A percentile compares a stretch with the other conserved stretches of the same genome.
phyloP scores from a whole-genome alignment of 768 basidiomycete genomes.

The Mycena albidolilacea region DNA sequence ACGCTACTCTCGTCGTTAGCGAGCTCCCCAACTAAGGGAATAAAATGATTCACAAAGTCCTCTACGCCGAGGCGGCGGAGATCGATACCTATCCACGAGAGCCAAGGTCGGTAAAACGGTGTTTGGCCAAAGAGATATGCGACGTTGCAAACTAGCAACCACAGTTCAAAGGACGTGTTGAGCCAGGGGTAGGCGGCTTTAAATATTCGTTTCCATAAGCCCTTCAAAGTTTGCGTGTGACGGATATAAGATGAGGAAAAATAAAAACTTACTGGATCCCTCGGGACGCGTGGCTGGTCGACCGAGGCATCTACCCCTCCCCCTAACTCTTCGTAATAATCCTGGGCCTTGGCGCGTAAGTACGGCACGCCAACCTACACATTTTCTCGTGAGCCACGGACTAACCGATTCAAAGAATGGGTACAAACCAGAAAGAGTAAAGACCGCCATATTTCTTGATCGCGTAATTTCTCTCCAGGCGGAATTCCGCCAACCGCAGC shows the following conservation, averaged over 20 bases:
- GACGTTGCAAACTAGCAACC: constrained; percentile 87
- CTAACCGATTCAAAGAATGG: background rate
- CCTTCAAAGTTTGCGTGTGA: constrained; percentile 62
- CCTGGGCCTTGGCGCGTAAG: constrained; percentile 88
- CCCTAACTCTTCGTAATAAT: constrained; percentile 92
- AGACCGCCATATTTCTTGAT: constrained; percentile 80
- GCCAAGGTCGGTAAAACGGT: constrained; percentile 92
- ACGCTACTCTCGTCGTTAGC: constrained; percentile 52
- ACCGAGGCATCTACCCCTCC: constrained; percentile 79
- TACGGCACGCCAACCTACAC: constrained; percentile 90
- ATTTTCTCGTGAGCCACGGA: background rate
- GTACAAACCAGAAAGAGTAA: constrained; percentile 82
- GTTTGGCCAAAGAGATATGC: constrained; percentile 92
- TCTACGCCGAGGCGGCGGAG: constrained; percentile 84
- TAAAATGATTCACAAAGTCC: constrained; percentile 74
- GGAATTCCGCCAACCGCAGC: constrained; percentile 79
- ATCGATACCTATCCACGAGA: constrained; percentile 87
- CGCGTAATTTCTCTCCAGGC: constrained; percentile 74
- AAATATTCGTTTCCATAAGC: constrained; percentile 72
- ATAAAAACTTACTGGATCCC: constrained; percentile 64
- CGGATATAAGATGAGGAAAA: constrained; percentile 18
- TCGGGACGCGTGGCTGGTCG: constrained; percentile 64
- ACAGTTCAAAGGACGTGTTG: constrained; percentile 84
- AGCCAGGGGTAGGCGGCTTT: constrained; percentile 87
- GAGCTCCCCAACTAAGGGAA: constrained; percentile 12